Conservation (phyloP, 2,329 filamentous ascomycete genomes). For the Lachnum nothofagi region DNA sequence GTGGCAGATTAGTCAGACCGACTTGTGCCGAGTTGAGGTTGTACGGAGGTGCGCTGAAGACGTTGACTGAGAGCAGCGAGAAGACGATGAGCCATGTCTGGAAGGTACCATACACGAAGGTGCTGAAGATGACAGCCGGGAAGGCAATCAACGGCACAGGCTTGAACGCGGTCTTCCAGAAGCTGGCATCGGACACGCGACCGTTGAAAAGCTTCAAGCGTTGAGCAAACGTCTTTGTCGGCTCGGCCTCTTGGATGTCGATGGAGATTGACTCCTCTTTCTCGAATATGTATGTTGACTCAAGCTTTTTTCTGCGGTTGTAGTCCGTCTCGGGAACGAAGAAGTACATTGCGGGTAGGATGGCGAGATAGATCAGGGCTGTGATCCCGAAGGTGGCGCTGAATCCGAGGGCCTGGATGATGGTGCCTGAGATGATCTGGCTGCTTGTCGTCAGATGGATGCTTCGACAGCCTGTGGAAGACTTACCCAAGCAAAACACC, state of each 20-base stretch:
- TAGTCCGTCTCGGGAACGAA: slow-evolving; percentile 39
- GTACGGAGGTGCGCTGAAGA: slow-evolving; percentile 8
- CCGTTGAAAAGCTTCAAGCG: slow-evolving; percentile 22
- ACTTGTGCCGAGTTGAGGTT: slow-evolving; percentile 1
- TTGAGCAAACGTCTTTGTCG: slow-evolving; percentile 3
- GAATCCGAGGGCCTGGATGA: slow-evolving; percentile 30
- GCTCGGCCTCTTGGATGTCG: slow-evolving; percentile 4
- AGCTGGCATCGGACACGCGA: slow-evolving; percentile 25
- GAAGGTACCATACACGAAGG: slow-evolving; percentile 2
- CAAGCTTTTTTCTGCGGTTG: not conserved
- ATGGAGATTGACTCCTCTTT: not conserved
- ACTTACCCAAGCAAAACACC: slow-evolving; percentile 15
- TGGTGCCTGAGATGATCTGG: slow-evolving; percentile 37
- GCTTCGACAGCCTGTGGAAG: not conserved
- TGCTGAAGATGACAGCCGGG: slow-evolving; percentile 10
- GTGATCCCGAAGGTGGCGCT: slow-evolving; percentile 32
- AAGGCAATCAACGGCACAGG: slow-evolving; percentile 28
- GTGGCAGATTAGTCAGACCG: not conserved
- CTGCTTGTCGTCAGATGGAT: slow-evolving; percentile 18
- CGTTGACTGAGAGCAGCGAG: not conserved
- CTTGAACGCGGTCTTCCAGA: slow-evolving; percentile 27
- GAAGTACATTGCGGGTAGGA: slow-evolving; percentile 38
- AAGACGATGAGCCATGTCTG: slow-evolving; percentile 30
- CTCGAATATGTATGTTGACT: slow-evolving; percentile 3
- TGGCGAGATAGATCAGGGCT: slow-evolving; percentile 37